A percentile compares a stretch with the other conserved stretches of the same genome.
Evolutionary conservation across 306 rosid species (phyloP).

Genomic region (Sechiopsis laciniata): DNA sequence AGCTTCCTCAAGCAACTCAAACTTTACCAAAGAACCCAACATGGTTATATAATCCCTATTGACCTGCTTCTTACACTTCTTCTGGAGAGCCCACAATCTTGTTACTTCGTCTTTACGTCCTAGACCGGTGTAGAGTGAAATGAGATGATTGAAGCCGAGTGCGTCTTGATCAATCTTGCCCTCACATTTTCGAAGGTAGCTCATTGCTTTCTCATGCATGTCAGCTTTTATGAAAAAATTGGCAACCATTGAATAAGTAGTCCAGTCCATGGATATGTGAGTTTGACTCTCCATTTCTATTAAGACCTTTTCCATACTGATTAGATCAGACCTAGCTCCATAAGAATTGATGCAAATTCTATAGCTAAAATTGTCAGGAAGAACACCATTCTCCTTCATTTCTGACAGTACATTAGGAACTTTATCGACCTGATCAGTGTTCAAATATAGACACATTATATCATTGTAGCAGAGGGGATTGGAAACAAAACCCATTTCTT

Average conservation of each 20-base stretch:
- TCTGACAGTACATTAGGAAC: conserved; percentile 43
- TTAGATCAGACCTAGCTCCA: conserved; percentile 44
- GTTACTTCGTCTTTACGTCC: conserved; percentile 43
- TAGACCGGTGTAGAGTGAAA: conserved; percentile 45
- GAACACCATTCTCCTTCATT: conserved; percentile 53
- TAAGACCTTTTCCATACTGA: conserved; percentile 48
- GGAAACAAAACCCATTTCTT: conserved; percentile 51
- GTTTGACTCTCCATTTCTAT: conserved; percentile 49
- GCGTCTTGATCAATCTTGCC: conserved; percentile 34
- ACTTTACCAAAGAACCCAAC: conserved; percentile 54
- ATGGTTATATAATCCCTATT: conserved; percentile 63
- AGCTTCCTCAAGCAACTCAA: conserved; percentile 46
- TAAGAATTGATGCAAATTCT: conserved; percentile 52
- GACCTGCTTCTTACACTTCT: conserved; percentile 48
- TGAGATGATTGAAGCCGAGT: conserved; percentile 49
- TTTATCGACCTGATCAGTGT: conserved; percentile 42
- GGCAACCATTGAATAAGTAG: conserved; percentile 48
- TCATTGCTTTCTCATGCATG: conserved; percentile 45
- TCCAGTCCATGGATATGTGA: conserved; percentile 39
- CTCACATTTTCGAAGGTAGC: conserved; percentile 50
- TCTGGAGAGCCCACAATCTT: conserved; percentile 56
- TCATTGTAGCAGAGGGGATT: conserved; percentile 42
- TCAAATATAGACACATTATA: conserved; percentile 54
- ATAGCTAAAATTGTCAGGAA: conserved; percentile 55
- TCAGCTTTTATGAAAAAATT: conserved; percentile 48